Percentiles rank a stretch among this genome's conserved stretches.
These are phyloP conservation scores for Candida quercuum DNA, from an alignment of 805 yeast species.

Conservation along the genomic window DNA sequence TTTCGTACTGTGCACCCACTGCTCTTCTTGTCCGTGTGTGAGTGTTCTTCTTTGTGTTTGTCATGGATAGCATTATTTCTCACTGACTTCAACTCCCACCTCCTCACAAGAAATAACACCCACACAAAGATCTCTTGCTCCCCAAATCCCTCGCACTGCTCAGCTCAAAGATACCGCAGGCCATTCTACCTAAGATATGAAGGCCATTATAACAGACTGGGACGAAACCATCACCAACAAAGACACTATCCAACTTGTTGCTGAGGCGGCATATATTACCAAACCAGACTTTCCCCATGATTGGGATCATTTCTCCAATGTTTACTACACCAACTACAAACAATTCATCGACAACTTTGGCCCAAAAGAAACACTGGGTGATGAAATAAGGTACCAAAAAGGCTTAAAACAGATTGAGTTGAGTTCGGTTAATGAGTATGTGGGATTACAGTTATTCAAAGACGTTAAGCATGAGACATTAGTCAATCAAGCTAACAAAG, in stretches of 20 bases:
- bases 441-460: slow-evolving; percentile 32
- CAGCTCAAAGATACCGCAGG: not conserved
- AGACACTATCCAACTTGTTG: slow-evolving; percentile 52
- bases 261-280: slow-evolving; percentile 38
- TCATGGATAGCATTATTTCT: too few species aligned
- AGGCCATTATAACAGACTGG: slow-evolving; percentile 49
- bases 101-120: too few species aligned
- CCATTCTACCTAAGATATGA: slow-evolving; percentile 9
- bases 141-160: not conserved
- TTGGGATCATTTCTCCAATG: slow-evolving; percentile 38
- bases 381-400: slow-evolving; percentile 41
- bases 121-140: not conserved
- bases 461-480: slow-evolving; percentile 33
- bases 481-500: slow-evolving; percentile 28
- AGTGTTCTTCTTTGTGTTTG: too few species aligned
- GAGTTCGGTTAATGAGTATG: slow-evolving; percentile 41
- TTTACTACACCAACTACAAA: slow-evolving; percentile 35
- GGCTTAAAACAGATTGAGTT: slow-evolving; percentile 42
- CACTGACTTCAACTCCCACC: not conserved
- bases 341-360: slow-evolving; percentile 28
- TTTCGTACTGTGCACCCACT: too few species aligned
- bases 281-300: slow-evolving; percentile 33
- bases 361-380: slow-evolving; percentile 27
- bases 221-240: slow-evolving; percentile 56
- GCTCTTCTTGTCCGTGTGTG: too few species aligned